Evolutionary conservation across 1,284 basidiomycete species (phyloP).

Genomic region (Irpex sp.): DNA sequence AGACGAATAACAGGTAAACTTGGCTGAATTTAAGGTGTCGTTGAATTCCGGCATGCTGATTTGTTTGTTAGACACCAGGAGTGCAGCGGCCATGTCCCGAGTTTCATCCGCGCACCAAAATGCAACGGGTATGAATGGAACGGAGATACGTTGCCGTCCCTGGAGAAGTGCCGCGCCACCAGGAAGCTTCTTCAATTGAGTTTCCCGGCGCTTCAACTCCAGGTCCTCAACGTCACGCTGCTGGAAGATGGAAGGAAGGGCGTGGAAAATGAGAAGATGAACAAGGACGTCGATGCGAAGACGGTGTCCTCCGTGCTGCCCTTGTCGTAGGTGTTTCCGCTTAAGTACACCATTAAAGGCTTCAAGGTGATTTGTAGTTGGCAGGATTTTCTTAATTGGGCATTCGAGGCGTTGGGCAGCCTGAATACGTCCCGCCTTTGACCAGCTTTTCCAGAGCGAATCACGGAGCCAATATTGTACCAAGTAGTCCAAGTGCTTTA

Average conservation of each 20-base stretch:
- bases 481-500: constrained; percentile 17
- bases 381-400: constrained; percentile 25
- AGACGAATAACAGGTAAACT: too few species aligned
- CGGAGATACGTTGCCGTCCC: background rate
- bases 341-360: constrained; percentile 29
- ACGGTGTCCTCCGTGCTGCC: background rate
- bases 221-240: background rate
- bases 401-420: constrained; percentile 20
- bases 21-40: too few species aligned
- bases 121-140: too few species aligned
- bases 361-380: constrained; percentile 37
- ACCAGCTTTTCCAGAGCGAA: constrained; percentile 27
- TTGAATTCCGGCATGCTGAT: too few species aligned
- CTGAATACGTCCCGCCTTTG: constrained; percentile 16
- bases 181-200: background rate
- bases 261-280: background rate
- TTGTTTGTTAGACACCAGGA: too few species aligned
- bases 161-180: background rate
- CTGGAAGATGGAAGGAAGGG: constrained; percentile 3
- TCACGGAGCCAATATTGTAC: constrained; percentile 15
- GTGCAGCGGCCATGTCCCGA: too few species aligned
- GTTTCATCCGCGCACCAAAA: too few species aligned
- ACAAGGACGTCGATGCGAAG: constrained; percentile 4
- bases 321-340: background rate
- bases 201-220: background rate